Evolutionary conservation across 305 asterid genomes (phyloP).

Genomic region (Rubia tinctorum): DNA sequence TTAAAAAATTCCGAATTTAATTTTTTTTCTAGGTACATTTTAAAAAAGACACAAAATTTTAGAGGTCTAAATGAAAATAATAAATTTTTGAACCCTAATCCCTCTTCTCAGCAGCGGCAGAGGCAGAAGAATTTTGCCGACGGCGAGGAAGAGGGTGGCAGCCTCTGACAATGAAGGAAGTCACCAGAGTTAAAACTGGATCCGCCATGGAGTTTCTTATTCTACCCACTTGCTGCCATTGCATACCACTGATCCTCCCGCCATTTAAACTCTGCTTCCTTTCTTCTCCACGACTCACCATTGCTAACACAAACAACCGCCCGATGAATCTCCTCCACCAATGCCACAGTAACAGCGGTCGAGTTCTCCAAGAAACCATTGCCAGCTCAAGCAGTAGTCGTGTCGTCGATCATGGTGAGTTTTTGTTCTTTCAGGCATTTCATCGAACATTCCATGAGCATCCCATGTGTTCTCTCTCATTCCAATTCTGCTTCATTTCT

Average conservation of each 20-base stretch:
- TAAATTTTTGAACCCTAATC: too few relatives aligned
- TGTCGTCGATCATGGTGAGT: conserved; percentile 16
- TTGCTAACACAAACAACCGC: neutral
- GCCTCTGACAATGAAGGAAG: too few relatives aligned
- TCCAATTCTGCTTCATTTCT: neutral
- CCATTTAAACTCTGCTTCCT: conserved; percentile 6
- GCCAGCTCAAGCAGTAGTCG: neutral
- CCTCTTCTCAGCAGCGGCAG: too few relatives aligned
- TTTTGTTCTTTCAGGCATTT: conserved; percentile 8
- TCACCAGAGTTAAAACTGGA: too few relatives aligned
- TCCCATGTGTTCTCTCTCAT: neutral
- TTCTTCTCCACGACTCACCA: conserved; percentile 9
- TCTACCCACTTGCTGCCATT: neutral
- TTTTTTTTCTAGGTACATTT: too few relatives aligned
- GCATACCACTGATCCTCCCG: neutral
- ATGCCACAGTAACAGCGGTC: neutral
- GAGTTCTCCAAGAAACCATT: neutral
- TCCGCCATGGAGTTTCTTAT: too few relatives aligned
- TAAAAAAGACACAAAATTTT: too few relatives aligned
- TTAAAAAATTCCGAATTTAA: too few relatives aligned
- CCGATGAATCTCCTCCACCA: neutral
- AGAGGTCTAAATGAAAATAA: too few relatives aligned
- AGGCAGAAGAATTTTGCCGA: too few relatives aligned
- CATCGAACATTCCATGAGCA: neutral
- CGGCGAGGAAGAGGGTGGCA: too few relatives aligned